Evolutionary conservation across 208 protist genomes (phyloP).

Genomic region (Leishmania lainsoni): DNA sequence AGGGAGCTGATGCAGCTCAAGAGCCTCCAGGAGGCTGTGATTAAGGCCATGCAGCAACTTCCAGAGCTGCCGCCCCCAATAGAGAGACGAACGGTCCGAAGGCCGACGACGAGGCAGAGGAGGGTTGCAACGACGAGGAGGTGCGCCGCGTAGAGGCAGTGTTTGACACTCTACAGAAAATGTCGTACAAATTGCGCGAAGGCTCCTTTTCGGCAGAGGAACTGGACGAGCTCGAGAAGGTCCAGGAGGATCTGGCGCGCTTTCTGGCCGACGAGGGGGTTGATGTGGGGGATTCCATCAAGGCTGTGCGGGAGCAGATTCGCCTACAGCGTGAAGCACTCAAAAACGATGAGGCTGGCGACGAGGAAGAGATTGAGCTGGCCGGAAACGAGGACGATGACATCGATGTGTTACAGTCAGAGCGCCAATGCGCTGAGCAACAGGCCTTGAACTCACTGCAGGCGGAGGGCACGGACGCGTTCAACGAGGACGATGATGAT

Average conservation of each 20-base stretch:
- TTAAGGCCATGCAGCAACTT: conserved; percentile 24
- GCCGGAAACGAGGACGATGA: background rate
- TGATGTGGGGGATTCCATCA: conserved; percentile 41
- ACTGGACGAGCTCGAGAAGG: conserved; percentile 45
- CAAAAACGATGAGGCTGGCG: conserved; percentile 13
- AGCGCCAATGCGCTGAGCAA: conserved; percentile 1
- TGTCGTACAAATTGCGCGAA: conserved; percentile 62
- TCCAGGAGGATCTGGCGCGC: conserved; percentile 31
- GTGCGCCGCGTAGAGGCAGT: conserved; percentile 21
- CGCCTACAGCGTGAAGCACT: conserved; percentile 39
- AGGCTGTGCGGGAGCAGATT: conserved; percentile 58
- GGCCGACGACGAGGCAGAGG: conserved; percentile 6
- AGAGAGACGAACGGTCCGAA: conserved; percentile 3
- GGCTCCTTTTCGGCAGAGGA: conserved; percentile 40
- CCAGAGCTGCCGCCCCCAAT: background rate
- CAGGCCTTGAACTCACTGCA: background rate
- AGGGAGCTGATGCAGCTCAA: conserved; percentile 45
- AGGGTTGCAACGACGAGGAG: conserved; percentile 23
- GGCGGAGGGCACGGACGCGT: conserved; percentile 8
- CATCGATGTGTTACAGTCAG: background rate
- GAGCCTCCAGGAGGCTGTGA: conserved; percentile 48
- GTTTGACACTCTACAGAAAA: conserved; percentile 42
- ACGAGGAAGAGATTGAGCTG: conserved; percentile 15
- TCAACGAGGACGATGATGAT: conserved; percentile 40
- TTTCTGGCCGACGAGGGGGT: conserved; percentile 16